Percentiles rank a stretch among this genome's conserved stretches.
phyloP scores from a whole-genome alignment of 1,284 basidiomycete genomes.

The Irpex sp. region DNA sequence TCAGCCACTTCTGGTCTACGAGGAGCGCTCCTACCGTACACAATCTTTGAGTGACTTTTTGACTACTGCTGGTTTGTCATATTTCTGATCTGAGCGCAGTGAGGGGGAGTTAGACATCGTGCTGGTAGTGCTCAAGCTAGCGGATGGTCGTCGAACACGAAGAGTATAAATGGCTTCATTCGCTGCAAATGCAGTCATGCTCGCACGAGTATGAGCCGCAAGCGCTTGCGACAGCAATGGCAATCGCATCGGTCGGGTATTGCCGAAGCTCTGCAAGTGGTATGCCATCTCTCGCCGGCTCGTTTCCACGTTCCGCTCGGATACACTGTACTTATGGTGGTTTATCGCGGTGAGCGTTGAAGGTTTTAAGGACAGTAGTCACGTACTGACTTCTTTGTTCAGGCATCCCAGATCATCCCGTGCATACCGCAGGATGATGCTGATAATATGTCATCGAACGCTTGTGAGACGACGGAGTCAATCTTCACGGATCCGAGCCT shows the following conservation, averaged over 20 bases:
- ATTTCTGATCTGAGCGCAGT: background rate
- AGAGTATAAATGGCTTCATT: background rate
- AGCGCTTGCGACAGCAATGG: background rate
- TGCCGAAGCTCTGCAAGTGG: background rate
- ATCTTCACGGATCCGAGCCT: too few species aligned
- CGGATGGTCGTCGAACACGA: background rate
- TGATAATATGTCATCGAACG: too few species aligned
- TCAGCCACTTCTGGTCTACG: background rate
- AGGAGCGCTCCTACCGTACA: slow-evolving; percentile 4
- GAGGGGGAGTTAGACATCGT: background rate
- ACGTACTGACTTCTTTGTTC: too few species aligned
- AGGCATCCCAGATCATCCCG: too few species aligned
- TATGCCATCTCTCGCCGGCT: too few species aligned
- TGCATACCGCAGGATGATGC: too few species aligned
- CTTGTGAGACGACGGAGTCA: too few species aligned
- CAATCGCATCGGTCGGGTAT: background rate
- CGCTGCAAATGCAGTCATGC: background rate
- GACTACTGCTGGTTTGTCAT: too few species aligned
- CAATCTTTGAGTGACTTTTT: slow-evolving; percentile 10
- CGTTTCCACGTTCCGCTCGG: too few species aligned
- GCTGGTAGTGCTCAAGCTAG: background rate
- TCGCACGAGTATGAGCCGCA: background rate
- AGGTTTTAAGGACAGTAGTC: too few species aligned
- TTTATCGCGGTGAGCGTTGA: too few species aligned
- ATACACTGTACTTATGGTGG: too few species aligned